Conservation (phyloP, 192 early-diverging fungal species). For the Coemansia sp. region DNA sequence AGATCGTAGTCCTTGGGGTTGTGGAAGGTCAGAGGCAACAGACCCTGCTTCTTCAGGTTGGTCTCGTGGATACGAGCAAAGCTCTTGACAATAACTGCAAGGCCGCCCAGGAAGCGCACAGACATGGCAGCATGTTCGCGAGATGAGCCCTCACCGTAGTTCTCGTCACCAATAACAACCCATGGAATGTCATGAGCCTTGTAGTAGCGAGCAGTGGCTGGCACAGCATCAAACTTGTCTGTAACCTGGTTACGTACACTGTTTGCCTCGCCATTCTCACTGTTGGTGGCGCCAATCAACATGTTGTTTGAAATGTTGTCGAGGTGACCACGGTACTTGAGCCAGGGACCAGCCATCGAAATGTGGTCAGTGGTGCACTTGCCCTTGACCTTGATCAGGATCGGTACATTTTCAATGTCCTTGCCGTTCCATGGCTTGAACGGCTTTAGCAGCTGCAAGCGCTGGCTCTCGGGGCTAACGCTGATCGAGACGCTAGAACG, state of each 20-base stretch:
- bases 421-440: constrained; percentile 89
- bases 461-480: constrained; percentile 82
- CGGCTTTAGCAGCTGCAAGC: constrained; percentile 87
- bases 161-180: constrained; percentile 98
- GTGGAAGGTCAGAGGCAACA: constrained; percentile 93
- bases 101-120: constrained; percentile 92
- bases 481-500: constrained; percentile 69
- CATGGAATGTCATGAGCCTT: constrained; percentile 84
- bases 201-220: constrained; percentile 91
- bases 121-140: constrained; percentile 99
- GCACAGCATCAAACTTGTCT: constrained; percentile 84
- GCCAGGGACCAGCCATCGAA: constrained; percentile 86
- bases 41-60: constrained; percentile 99
- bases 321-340: constrained; percentile 96
- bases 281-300: constrained; percentile 96
- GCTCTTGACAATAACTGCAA: constrained; percentile 90
- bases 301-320: constrained; percentile 99
- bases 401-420: constrained; percentile 75
- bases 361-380: constrained; percentile 99
- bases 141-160: constrained; percentile 99
- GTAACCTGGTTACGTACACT: constrained; percentile 70
- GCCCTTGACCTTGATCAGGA: constrained; percentile 95
- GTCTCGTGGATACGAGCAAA: constrained; percentile 99
- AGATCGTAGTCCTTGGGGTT: constrained; percentile 93
- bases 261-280: constrained; percentile 80